These are phyloP conservation scores for Scedosporium boydii DNA, from an alignment of 2,329 filamentous ascomycete genomes.

Conservation along the genomic window DNA sequence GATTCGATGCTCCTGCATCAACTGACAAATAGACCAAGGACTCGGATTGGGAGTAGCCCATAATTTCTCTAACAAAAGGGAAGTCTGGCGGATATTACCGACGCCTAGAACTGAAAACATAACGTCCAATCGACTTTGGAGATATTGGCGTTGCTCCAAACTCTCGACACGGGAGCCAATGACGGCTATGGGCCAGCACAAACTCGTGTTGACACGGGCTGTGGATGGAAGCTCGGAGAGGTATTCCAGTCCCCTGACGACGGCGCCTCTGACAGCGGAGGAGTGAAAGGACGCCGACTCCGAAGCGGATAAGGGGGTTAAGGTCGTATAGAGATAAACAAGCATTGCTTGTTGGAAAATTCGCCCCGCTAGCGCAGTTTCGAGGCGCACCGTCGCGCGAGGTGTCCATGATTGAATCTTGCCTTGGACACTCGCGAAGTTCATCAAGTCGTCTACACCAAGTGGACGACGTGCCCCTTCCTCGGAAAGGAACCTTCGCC, in stretches of 20 bases:
- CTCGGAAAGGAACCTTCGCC: conserved; percentile 22
- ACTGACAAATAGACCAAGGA: conserved; percentile 33
- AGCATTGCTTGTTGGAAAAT: conserved; percentile 35
- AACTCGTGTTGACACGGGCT: conserved; percentile 26
- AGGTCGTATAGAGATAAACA: conserved; percentile 25
- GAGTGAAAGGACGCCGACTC: background rate
- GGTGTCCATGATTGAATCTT: conserved; percentile 31
- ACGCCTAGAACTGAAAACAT: conserved; percentile 29
- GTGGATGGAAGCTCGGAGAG: conserved; percentile 22
- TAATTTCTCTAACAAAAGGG: conserved; percentile 29
- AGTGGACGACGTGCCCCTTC: conserved; percentile 16
- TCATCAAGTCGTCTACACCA: conserved; percentile 30
- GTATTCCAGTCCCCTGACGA: conserved; percentile 19
- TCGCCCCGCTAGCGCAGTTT: conserved; percentile 28
- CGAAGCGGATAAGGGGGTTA: background rate
- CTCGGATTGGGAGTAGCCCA: conserved; percentile 24
- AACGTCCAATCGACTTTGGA: conserved; percentile 22
- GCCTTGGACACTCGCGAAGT: conserved; percentile 31
- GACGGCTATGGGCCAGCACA: conserved; percentile 28
- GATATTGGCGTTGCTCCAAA: conserved; percentile 22
- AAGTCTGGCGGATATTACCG: conserved; percentile 34
- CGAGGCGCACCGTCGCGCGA: conserved; percentile 20
- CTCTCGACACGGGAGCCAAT: conserved; percentile 26
- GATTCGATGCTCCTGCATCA: conserved; percentile 35
- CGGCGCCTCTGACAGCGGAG: conserved; percentile 10